Evolutionary conservation across 495 filamentous ascomycete genomes (phyloP).

Genomic region (Podospora fimiseda): DNA sequence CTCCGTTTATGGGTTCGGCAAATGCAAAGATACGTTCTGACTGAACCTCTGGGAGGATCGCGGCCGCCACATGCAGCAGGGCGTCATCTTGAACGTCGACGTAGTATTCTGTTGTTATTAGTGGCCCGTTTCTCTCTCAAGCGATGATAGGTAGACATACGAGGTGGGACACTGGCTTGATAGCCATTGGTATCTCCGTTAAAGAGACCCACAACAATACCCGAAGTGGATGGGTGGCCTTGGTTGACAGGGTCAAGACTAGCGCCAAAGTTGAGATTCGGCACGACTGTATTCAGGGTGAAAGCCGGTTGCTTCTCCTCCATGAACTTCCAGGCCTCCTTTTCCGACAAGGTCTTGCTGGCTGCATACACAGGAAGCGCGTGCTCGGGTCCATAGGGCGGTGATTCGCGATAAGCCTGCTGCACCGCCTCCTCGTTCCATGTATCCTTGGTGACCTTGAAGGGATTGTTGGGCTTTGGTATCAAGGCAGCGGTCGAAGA

Average conservation of each 20-base stretch:
- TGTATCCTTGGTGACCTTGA: conserved; percentile 29
- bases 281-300: conserved; percentile 43
- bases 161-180: conserved; percentile 17
- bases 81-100: conserved; percentile 48
- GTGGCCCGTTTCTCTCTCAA: neutral
- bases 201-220: conserved; percentile 20
- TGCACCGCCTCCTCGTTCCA: conserved; percentile 46
- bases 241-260: conserved; percentile 26
- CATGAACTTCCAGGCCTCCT: conserved; percentile 45
- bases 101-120: conserved; percentile 25
- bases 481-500: conserved; percentile 38
- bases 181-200: conserved; percentile 17
- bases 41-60: conserved; percentile 34
- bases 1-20: conserved; percentile 33
- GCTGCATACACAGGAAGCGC: conserved; percentile 38
- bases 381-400: conserved; percentile 27
- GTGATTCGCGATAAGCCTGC: conserved; percentile 34
- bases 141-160: conserved; percentile 14
- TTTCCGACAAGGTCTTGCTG: conserved; percentile 48
- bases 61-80: conserved; percentile 38
- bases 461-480: conserved; percentile 21
- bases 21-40: conserved; percentile 45
- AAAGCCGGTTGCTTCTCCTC: conserved; percentile 42
- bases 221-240: conserved; percentile 22
- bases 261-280: conserved; percentile 33